Base-by-base conservation (phyloP, 2,329 filamentous ascomycete species). In the Botryotinia calthae region DNA sequence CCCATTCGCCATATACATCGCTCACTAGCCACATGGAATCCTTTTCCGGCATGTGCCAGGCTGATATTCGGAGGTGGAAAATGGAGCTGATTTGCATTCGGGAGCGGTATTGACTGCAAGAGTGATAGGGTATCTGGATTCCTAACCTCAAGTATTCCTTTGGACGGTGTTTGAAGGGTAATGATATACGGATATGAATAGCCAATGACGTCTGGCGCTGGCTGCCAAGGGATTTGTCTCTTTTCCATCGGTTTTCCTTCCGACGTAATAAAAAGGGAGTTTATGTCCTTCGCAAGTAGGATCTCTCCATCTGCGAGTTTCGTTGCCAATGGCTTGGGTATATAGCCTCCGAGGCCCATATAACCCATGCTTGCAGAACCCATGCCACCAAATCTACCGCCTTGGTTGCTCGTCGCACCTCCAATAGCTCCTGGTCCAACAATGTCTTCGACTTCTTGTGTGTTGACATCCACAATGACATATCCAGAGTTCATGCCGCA, bases 101-200 rank as follows among this genome's bases (percentile, higher is more conserved):
- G 93, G 18, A 99, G 86, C 10, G 89, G 86, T 69, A 99, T 91
- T 0, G 89, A 94, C 82, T 99, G 96, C 28, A 99, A 85, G 25
- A 98, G 84, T n/a, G 91, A 96, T 63, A 98, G 84, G 0, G 95
- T 98, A 73, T 96, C 92, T 0, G 96, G 95, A 79, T 98, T 99
- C 58, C 96, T 88, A 54, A 99, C 91, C 82, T 99, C 96, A 18
- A 99, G 84, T 0, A 89, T 89, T 4, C 95, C 94, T 82, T 96
- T 97, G 1, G 92, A 87, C 0, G 94, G 90, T 12, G 94, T 86
- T 80, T 97, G 94, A 22, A 99, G 84, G 16, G 94, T 93, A 66
- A 99, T 85, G 72, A 99, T 90, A 80, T 98, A 99, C 0, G 96
- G 96, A 81, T 99, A 99, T 34, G 95, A 98, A 82, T 98, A 99